Base-by-base conservation (phyloP, 306 rosid species). In the Dalbergia cultrata region DNA sequence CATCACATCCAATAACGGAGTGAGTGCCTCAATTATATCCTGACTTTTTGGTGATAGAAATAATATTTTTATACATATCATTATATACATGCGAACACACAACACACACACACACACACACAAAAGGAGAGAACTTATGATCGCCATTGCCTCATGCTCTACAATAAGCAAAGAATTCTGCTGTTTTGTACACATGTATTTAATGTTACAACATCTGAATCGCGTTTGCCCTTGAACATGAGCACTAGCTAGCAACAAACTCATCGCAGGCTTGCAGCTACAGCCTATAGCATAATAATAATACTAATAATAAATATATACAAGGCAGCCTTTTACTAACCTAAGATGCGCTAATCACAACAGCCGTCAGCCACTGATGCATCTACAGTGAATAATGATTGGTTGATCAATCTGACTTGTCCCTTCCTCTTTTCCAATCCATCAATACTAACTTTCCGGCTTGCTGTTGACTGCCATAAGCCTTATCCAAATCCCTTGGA, bases 351-450 rank as follows among this genome's bases (percentile, higher is more conserved):
- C 74, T 79, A 80, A 86, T 78, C 82, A 76, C 86, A 67, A 56
- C 79, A 82, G 80, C 84, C 56, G 67, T 80, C 76, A 63, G 74
- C 64, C 75, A 78, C 67, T 79, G 77, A 72, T 61, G 35, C 67
- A 72, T 76, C 80, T 47, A 70, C 64, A 56, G 68, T 82, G 75
- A 76, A 79, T 9, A 67, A 77, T 34, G 41, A 53, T 45, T n/a
- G 67, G 68, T 88, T n/a, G 64, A 74, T 88, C 90, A 90, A 70
- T 83, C 90, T 52, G 84, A 82, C 86, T 83, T 83, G 73, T 89
- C 90, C 81, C 92, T 86, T 73, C 92, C 92, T 70, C 93, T 85
- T 84, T 85, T 91, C 97, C 98, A 93, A 67, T 88, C 97, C 87
- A 78, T 86, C 39, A 88, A 81, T 82, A 89, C 81, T 21, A 85